phyloP scores from a whole-genome alignment of 805 yeast genomes.

The Metschnikowia aberdeeniae region DNA sequence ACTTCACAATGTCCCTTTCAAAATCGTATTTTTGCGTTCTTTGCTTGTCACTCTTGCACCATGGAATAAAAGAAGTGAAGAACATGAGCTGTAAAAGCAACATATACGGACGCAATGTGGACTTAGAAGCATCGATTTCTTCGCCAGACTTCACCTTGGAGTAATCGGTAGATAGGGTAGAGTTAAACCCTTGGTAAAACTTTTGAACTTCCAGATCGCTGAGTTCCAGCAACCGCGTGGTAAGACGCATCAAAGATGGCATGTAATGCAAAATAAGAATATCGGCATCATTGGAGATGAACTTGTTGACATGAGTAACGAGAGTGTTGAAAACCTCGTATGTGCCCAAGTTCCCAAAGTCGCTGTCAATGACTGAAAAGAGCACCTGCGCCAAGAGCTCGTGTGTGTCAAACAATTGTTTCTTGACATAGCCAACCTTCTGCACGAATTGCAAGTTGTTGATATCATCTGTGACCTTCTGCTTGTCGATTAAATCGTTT shows the following conservation, averaged over 20 bases:
- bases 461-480: constrained; percentile 50
- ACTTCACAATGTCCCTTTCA: constrained; percentile 51
- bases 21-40: constrained; percentile 49
- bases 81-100: constrained; percentile 46
- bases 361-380: constrained; percentile 45
- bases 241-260: constrained; percentile 51
- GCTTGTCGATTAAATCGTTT: constrained; percentile 44
- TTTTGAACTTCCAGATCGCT: constrained; percentile 29
- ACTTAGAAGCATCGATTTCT: constrained; percentile 29
- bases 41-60: constrained; percentile 54
- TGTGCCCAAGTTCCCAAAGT: constrained; percentile 27
- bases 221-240: constrained; percentile 42
- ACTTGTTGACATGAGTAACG: constrained; percentile 40
- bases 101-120: constrained; percentile 33
- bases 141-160: constrained; percentile 19
- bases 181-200: constrained; percentile 40
- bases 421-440: constrained; percentile 53
- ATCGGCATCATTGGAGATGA: constrained; percentile 54
- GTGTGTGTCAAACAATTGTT: constrained; percentile 61
- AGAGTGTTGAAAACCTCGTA: constrained; percentile 35
- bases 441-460: constrained; percentile 37
- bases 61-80: constrained; percentile 54
- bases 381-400: constrained; percentile 67
- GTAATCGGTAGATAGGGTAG: constrained; percentile 25
- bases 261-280: constrained; percentile 58